These are phyloP conservation scores for Trichosporon ovoides DNA, from an alignment of 1,284 basidiomycete species.

Conservation along the genomic window DNA sequence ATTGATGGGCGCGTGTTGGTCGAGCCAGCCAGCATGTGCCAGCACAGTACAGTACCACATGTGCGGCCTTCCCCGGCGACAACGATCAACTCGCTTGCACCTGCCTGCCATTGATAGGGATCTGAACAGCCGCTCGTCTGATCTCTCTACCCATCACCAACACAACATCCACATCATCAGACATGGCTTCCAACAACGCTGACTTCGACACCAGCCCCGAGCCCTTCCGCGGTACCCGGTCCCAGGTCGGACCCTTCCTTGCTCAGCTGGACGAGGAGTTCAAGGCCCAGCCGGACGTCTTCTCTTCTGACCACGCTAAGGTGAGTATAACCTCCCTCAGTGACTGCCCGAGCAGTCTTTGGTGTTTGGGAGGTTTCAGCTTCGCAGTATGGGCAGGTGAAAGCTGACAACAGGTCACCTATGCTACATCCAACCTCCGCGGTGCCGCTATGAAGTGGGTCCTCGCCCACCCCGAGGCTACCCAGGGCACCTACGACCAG, in stretches of 20 bases:
- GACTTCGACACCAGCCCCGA: conserved; percentile 18
- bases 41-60: conserved; percentile 50
- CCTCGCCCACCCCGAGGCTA: conserved; percentile 14
- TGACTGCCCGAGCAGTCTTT: conserved; percentile 21
- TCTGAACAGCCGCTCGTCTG: conserved; percentile 46
- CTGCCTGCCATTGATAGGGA: conserved; percentile 66
- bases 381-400: conserved; percentile 24
- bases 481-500: conserved; percentile 2
- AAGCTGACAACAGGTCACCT: conserved; percentile 20
- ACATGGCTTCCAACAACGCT: conserved; percentile 12
- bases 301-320: conserved; percentile 31
- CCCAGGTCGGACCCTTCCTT: conserved; percentile 17
- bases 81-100: no score
- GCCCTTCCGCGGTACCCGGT: conserved; percentile 11
- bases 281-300: conserved; percentile 32
- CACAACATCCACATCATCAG: conserved; percentile 5
- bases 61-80: conserved; percentile 62
- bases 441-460: conserved; percentile 21
- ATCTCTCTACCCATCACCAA: conserved; percentile 22
- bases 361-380: no score
- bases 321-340: conserved; percentile 21
- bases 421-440: conserved; percentile 15
- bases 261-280: conserved; percentile 17
- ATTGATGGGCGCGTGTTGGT: conserved; percentile 15
- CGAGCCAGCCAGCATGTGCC: no score